Base-by-base conservation (phyloP, 1,284 basidiomycete species). In the Cystobasidium pallidum region DNA sequence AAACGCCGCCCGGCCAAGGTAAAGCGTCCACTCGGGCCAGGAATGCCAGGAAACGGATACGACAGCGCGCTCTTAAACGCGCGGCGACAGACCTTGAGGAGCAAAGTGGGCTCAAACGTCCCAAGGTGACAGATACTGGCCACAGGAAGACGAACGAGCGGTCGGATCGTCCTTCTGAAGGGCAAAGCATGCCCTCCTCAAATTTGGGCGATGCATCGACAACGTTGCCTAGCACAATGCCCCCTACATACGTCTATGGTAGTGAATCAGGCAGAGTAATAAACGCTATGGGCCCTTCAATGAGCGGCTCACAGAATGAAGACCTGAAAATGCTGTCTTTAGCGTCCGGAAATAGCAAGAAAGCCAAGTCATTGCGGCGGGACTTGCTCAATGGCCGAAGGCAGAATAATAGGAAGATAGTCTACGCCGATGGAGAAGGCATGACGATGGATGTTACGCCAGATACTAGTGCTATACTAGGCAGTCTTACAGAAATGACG, bases 381-480 rank as follows among this genome's bases (percentile, higher is more conserved):
- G 62, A 64, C 21, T 13, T 64, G 47, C 62, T 64, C 24, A 51
- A 36, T 24, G 62, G 62, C 11, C 21, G 62, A 28, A 47, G 62
- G 32, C 62, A 64, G 62, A 47, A 24, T 15, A 64, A 64, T 45
- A 64, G 32, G 45, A 64, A 64, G 62, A 64, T 51, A 47, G 39
- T 51, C 17, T 64, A 49, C 28, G 45, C 34, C 19, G 62, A 64
- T 30, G 41, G 58, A 10, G 58, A 61, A 4, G 58, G 26, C 21
- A 57, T 57, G 54, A 34, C 54, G 19, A 57, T 57, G 54, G 54
- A 57, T 21, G 54, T 57, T 3, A 57, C 54, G 19, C 54, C 54
- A 8, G 54, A 57, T 57, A 57, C n/a, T 21, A 57, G 54, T 36
- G 54, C 54, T 32, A 57, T 57, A 2, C 19, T 57, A n/a, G 54